Evolutionary conservation across 2,329 filamentous ascomycete species (phyloP).

Genomic region (Talaromyces marneffei): DNA sequence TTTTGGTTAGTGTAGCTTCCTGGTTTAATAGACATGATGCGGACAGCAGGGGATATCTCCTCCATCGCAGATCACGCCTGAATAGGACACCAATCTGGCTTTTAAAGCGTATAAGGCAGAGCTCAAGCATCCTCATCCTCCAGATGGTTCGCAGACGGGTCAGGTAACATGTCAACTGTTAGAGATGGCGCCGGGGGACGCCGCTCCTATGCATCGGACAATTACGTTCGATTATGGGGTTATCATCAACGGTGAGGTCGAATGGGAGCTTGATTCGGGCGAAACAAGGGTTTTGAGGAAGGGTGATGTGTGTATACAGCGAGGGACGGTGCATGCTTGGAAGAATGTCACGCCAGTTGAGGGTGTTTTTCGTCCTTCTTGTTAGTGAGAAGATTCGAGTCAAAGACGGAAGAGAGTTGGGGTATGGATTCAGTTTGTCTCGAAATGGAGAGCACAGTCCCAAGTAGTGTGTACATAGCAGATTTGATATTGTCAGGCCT

Average conservation of each 20-base stretch:
- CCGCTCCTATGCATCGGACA: conserved; percentile 49
- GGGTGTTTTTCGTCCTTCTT: conserved; percentile 33
- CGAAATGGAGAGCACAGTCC: conserved; percentile 3
- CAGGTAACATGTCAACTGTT: conserved; percentile 42
- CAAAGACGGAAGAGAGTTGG: conserved; percentile 6
- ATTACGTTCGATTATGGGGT: conserved; percentile 52
- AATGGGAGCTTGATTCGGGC: conserved; percentile 50
- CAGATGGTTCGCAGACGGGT: not conserved
- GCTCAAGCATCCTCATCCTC: conserved; percentile 3
- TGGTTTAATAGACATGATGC: not conserved
- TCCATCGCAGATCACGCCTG: conserved; percentile 1
- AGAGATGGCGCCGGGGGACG: conserved; percentile 43
- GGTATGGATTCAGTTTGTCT: not conserved
- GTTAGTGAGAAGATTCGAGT: conserved; percentile 9
- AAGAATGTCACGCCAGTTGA: conserved; percentile 43
- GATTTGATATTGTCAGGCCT: no score
- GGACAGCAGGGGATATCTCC: not conserved
- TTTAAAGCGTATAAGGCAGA: conserved; percentile 6
- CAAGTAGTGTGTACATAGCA: not conserved
- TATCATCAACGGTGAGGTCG: conserved; percentile 50
- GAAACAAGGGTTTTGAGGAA: conserved; percentile 42
- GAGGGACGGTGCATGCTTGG: conserved; percentile 53
- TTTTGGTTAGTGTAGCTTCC: not conserved
- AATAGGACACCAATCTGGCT: conserved; percentile 1
- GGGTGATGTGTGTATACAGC: conserved; percentile 52